Evolutionary conservation across 164 flowering plant species (phyloP).

Genomic region (Kingdonia uniflora): DNA sequence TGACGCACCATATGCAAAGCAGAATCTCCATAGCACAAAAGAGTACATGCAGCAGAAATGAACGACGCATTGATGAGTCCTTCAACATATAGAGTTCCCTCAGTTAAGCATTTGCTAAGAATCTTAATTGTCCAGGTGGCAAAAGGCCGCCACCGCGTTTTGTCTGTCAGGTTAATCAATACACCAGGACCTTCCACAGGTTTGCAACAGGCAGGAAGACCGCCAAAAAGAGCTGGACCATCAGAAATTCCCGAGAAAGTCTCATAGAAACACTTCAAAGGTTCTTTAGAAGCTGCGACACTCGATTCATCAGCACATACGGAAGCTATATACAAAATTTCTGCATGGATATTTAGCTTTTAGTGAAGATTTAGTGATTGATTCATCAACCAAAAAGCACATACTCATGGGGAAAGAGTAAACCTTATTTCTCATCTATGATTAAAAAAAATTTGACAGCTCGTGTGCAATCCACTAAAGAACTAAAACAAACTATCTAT

Average conservation of each 20-base stretch:
- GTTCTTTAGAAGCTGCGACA: conserved; percentile 24
- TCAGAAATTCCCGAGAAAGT: conserved; percentile 43
- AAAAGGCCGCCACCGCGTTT: conserved; percentile 68
- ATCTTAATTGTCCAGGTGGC: conserved; percentile 76
- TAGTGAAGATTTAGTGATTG: too few relatives aligned
- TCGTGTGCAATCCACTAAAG: too few relatives aligned
- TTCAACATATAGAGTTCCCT: conserved; percentile 83
- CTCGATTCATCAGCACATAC: conserved; percentile 23
- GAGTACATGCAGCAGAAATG: conserved; percentile 52
- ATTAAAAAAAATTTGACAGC: too few relatives aligned
- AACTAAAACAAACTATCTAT: too few relatives aligned
- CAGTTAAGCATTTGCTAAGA: conserved; percentile 69
- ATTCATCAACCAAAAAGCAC: too few relatives aligned
- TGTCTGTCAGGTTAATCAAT: conserved; percentile 48
- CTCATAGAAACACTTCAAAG: conserved; percentile 53
- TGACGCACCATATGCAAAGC: conserved; percentile 78
- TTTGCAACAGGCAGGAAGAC: conserved; percentile 51
- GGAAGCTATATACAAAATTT: conserved; percentile 53
- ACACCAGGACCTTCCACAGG: conserved; percentile 66
- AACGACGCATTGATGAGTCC: conserved; percentile 58
- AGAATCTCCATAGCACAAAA: conserved; percentile 76
- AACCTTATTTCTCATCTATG: too few relatives aligned
- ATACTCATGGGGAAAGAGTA: too few relatives aligned
- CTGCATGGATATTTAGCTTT: conserved; percentile 20
- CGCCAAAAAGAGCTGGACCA: conserved; percentile 39